Percentiles rank a stretch among this genome's conserved stretches.
Evolutionary conservation across 257 asterid species (phyloP).

Genomic region (Thymus quinquecostatus): DNA sequence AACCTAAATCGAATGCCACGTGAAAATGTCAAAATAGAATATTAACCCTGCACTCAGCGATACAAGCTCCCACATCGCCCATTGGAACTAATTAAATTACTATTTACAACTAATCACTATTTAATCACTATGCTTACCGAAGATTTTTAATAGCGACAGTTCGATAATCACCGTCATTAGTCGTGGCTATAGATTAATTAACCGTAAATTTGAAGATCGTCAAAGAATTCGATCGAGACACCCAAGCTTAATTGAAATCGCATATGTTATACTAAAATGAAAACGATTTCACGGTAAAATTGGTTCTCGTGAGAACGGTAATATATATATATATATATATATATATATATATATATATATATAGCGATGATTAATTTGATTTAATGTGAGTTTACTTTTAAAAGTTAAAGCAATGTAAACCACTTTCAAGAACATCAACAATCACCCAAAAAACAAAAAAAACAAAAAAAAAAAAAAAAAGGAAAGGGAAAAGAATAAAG

Average conservation of each 20-base stretch:
- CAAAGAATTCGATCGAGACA: not conserved
- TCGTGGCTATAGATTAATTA: not conserved
- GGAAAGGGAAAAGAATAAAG: not conserved
- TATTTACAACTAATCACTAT: not conserved
- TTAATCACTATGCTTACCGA: not conserved
- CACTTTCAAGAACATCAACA: not conserved
- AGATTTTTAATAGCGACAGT: not conserved
- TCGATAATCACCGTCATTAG: not conserved
- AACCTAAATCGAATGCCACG: conserved; percentile 27
- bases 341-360: too few species aligned
- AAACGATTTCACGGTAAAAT: too few species aligned
- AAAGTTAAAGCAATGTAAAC: not conserved
- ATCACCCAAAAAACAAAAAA: not conserved
- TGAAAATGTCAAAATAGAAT: not conserved
- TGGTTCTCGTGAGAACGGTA: too few species aligned
- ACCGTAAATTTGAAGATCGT: too few species aligned
- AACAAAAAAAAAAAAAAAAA: not conserved
- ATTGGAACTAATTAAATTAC: conserved; percentile 2
- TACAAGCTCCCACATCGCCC: conserved; percentile 6
- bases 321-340: too few species aligned
- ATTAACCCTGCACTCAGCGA: not conserved
- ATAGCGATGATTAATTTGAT: not conserved
- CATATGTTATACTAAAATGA: too few species aligned
- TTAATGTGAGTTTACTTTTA: not conserved
- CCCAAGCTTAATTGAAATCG: not conserved